Conservation (phyloP, 73 alveolate genomes). For the Strombidium stylifer region DNA sequence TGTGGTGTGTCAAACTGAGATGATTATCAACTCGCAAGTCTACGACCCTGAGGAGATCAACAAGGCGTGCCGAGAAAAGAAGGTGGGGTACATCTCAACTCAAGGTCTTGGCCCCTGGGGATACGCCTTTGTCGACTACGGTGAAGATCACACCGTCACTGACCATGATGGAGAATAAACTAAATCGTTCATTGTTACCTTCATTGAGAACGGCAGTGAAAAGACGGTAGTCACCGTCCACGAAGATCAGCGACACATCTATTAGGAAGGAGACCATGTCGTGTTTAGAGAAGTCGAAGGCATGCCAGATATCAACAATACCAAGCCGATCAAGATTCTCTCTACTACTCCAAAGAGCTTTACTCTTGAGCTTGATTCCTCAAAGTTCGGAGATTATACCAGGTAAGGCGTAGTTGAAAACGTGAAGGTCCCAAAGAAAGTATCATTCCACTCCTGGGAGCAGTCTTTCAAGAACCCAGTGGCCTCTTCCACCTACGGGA, state of each 20-base stretch:
- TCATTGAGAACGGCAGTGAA: slow-evolving; percentile 75
- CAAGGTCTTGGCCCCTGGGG: slow-evolving; percentile 89
- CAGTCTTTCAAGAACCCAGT: slow-evolving; percentile 68
- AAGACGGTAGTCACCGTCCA: slow-evolving; percentile 88
- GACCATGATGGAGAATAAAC: slow-evolving; percentile 98
- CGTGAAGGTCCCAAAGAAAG: slow-evolving; percentile 80
- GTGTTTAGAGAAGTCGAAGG: slow-evolving; percentile 98
- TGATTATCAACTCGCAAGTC: slow-evolving; percentile 59
- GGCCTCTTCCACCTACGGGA: slow-evolving; percentile 69
- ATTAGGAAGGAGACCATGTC: slow-evolving; percentile 95
- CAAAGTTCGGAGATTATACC: slow-evolving; percentile 79
- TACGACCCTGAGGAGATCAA: slow-evolving; percentile 74
- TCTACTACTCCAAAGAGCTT: slow-evolving; percentile 85
- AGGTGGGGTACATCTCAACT: slow-evolving; percentile 81
- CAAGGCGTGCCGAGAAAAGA: slow-evolving; percentile 71
- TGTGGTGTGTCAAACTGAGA: slow-evolving; percentile 89
- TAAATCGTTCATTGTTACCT: slow-evolving; percentile 82
- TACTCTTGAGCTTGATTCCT: slow-evolving; percentile 89
- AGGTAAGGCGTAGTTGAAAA: slow-evolving; percentile 96
- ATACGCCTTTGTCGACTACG: slow-evolving; percentile 94
- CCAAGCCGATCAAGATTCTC: slow-evolving; percentile 85
- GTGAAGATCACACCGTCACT: slow-evolving; percentile 74
- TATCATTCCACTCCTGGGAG: slow-evolving; percentile 54
- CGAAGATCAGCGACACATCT: slow-evolving; percentile 89
- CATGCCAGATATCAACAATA: slow-evolving; percentile 96